Evolutionary conservation across 345 rosid species (phyloP), one percentile per base, ranked within the genome.

Genomic region (Zanthoxylum bungeanum): DNA sequence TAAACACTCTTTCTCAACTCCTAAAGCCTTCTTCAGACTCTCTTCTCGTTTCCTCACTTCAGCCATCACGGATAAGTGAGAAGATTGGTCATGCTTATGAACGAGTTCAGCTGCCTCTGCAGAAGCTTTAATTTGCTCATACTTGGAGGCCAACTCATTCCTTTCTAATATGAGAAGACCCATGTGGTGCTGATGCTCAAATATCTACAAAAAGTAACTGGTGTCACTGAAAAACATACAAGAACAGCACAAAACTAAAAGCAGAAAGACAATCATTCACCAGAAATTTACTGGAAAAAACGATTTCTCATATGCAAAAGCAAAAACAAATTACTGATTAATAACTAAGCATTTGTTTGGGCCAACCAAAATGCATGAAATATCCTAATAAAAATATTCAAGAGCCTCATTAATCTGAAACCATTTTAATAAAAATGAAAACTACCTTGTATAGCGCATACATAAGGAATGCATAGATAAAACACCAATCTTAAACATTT

Each of bases 131-230:
- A 85, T 67, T 74, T 88, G 89, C 73, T 93, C 98, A 8, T 82
- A 78, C 66, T 83, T 88, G 25, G 87, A 72, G 57, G 75, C 47
- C 68, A 88, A 71, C 76, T 95, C 89, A 73, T 92, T 89, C 58
- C 83, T 89, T 72, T 91, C 98, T 87, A 91, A 47, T 55, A 91
- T 70, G 55, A 95, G 86, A 76, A 95, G 93, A 64, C 98, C 98
- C 98, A 95, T 92, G 55, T 89, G 94, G 80, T 95, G 96, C 81
- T 88, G 98, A 77, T 88, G 89, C 64, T 92, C 98, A 87, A 81
- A 91, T 65, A 91, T 81, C 98, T 94, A 50, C 73, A 84, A 39
- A 52, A 60, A 59, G 68, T 71, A 34, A 58, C 34, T 46, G 12
- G 21, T 62, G 31, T 66, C 40, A 69, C 34, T 19, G 39, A 47